Conservation (phyloP, 306 rosid species). For the Psophocarpus tetragonolobus region DNA sequence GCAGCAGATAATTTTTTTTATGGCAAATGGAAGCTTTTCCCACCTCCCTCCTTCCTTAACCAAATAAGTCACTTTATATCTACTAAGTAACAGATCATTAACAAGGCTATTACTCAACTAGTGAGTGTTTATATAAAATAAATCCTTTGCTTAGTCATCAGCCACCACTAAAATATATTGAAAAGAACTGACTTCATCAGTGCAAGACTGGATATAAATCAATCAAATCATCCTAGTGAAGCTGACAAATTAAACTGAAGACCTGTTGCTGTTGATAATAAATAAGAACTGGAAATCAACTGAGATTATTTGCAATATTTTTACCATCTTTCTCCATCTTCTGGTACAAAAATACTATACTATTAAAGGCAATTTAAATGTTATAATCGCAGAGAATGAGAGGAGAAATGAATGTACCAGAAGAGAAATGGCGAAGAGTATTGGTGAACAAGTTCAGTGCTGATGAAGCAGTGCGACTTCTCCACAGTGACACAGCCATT, state of each 20-base stretch:
- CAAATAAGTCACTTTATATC: no score
- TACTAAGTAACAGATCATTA: no score
- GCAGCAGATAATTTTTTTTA: not conserved
- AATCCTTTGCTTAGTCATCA: not conserved
- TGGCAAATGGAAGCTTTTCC: no score
- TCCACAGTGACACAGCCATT: conserved; percentile 27
- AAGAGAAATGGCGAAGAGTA: conserved; percentile 25
- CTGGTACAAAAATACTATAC: conserved; percentile 1
- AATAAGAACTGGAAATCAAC: not conserved
- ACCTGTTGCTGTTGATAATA: not conserved
- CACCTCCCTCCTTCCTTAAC: no score
- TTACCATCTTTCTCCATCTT: not conserved
- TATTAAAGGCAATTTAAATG: not conserved
- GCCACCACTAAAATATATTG: not conserved
- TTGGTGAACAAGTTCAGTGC: conserved; percentile 16
- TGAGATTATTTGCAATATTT: not conserved
- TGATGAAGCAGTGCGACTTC: conserved; percentile 25
- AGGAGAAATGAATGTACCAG: conserved; percentile 23
- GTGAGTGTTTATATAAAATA: not conserved
- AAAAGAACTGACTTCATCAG: not conserved
- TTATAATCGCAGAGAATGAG: not conserved
- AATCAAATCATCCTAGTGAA: not conserved
- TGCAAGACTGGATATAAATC: not conserved
- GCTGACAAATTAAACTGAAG: not conserved
- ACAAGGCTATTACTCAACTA: not conserved